Base-by-base conservation (phyloP, 1,139 yeast species). In the Cylindricascospora bacillispora region DNA sequence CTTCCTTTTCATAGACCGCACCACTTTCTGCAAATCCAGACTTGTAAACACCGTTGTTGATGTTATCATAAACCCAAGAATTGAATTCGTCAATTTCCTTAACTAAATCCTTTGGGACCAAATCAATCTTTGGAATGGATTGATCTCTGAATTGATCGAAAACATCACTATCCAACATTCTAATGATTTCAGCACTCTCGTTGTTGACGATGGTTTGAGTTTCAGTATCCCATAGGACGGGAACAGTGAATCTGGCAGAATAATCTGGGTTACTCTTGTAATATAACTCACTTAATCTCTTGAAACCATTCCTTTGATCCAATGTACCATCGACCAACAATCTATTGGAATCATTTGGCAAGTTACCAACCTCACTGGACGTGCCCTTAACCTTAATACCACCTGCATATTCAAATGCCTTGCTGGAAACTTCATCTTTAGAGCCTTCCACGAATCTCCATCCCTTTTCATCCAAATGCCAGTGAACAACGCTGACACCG, bases 11-110 rank as follows among this genome's bases (percentile, higher is more conserved):
- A 51, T 89, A 89, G 15, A 79, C 83, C 36, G 76, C 85, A 51
- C 83, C 93, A 34, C 67, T 67, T 13, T 86, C 73, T 5, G 95
- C 85, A 57, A 86, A 89, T 0, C 97, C 97, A 2, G 93, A 44
- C 60, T 85, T 89, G 65, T 89, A 89, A 20, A 89, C 97, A 24
- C 95, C 97, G 52, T 83, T 85, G 63, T 85, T 86, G 55, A 89
- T 78, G 45, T 67, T 70, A 48, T 79, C 78, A 54, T 86, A 86
- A 28, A 81, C 68, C 92, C 93, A 80, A n/a, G 62, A 67, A 49
- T 86, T 85, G 43, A 82, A 49, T 33, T 71, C 83, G 45, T 86
- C 93, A 46, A 86, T 82, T 39, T 73, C 55, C 1, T 53, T 32
- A 37, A 62, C 63, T 37, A 73, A 57, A 2, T 54, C 52, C 13